A percentile compares a stretch with the other conserved stretches of the same genome.
Evolutionary conservation across 371 early-diverging fungal species (phyloP).

Genomic region (Fennellomyces sp.): DNA sequence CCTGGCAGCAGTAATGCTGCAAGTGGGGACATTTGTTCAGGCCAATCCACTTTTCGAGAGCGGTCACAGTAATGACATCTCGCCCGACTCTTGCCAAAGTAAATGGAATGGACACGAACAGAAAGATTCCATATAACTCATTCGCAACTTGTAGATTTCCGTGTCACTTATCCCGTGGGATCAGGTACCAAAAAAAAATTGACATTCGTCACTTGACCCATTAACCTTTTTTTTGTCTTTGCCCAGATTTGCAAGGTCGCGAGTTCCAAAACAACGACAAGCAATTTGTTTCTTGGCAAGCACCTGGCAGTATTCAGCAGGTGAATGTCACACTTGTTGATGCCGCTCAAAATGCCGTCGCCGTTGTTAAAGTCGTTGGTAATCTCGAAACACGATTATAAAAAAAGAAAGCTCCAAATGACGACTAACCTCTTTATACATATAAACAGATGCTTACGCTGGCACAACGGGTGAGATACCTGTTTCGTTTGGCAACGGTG

Average conservation of each 20-base stretch:
- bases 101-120: neutral
- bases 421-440: constrained; percentile 2
- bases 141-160: constrained; percentile 20
- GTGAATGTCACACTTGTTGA: constrained; percentile 37
- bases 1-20: constrained; percentile 37
- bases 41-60: constrained; percentile 43
- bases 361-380: constrained; percentile 36
- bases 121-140: neutral
- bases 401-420: neutral
- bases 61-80: constrained; percentile 24
- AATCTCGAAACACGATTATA: constrained; percentile 6
- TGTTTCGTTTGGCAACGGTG: constrained; percentile 22
- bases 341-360: constrained; percentile 9
- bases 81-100: constrained; percentile 11
- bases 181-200: constrained; percentile 10
- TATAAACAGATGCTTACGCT: constrained; percentile 25
- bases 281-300: constrained; percentile 45
- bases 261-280: constrained; percentile 32
- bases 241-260: constrained; percentile 30
- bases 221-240: no score
- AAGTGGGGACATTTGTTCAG: constrained; percentile 37
- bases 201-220: no score
- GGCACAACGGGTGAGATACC: constrained; percentile 36
- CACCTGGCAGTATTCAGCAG: constrained; percentile 22
- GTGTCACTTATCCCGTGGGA: constrained; percentile 34